Percentiles rank a stretch among this genome's conserved stretches.
phyloP scores from a whole-genome alignment of 805 yeast species.

The Wickerhamomyces bisporus region DNA sequence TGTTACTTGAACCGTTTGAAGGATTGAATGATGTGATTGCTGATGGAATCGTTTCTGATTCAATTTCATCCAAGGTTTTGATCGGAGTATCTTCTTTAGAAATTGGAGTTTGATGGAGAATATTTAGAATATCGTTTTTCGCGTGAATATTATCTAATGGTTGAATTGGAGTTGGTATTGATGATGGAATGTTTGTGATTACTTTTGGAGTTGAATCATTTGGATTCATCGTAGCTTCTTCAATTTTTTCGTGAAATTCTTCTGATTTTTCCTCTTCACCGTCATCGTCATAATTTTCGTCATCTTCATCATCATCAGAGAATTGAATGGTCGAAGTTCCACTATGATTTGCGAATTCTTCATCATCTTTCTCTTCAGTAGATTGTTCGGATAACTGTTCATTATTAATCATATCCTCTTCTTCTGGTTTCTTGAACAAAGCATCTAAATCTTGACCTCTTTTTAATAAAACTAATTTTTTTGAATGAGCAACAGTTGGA shows the following conservation, averaged over 20 bases:
- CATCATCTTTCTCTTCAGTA: not conserved
- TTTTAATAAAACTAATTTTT: slow-evolving; percentile 30
- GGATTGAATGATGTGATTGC: not conserved
- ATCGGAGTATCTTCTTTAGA: not conserved
- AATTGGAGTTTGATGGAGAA: slow-evolving; percentile 2
- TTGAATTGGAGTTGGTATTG: not conserved
- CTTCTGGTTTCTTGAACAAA: slow-evolving; percentile 4
- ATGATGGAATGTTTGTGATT: not conserved
- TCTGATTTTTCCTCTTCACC: slow-evolving; percentile 3
- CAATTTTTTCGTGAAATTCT: not conserved
- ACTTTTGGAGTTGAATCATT: not conserved
- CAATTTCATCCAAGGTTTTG: slow-evolving; percentile 6
- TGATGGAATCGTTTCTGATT: not conserved
- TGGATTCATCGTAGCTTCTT: not conserved
- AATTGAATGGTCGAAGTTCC: slow-evolving; percentile 18
- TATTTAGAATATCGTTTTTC: slow-evolving; percentile 2
- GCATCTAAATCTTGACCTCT: slow-evolving; percentile 31
- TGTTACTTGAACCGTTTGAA: not conserved
- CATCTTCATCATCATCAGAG: slow-evolving; percentile 15
- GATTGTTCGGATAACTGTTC: not conserved
- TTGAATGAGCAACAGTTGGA: slow-evolving; percentile 10
- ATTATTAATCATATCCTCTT: too few relatives aligned
- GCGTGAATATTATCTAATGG: not conserved
- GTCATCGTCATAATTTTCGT: slow-evolving; percentile 4
- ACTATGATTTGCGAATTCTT: slow-evolving; percentile 7